Percentiles rank a stretch among this genome's conserved stretches.
Conservation (phyloP, 257 asterid genomes). For the Salvia splendens region DNA sequence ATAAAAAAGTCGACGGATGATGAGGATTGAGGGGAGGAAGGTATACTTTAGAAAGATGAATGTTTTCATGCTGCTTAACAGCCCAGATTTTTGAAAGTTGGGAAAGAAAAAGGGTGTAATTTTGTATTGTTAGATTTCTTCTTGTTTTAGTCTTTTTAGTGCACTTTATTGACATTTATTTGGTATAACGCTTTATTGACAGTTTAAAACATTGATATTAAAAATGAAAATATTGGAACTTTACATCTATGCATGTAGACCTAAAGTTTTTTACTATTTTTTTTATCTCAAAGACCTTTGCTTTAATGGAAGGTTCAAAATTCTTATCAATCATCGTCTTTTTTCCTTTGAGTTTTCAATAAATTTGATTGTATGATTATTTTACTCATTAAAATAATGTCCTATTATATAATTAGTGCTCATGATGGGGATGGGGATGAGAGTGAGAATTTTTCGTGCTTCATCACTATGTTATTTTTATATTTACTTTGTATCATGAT, state of each 20-base stretch:
- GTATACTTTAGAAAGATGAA: slow-evolving; percentile 56
- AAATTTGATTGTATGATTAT: slow-evolving; percentile 43
- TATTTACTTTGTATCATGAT: no score
- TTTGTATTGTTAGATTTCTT: slow-evolving; percentile 35
- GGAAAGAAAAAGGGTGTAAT: slow-evolving; percentile 46
- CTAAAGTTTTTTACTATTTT: slow-evolving; percentile 13
- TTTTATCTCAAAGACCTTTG: slow-evolving; percentile 35
- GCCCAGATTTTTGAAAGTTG: slow-evolving; percentile 73
- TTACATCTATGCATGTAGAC: slow-evolving; percentile 36
- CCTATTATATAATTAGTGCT: slow-evolving; percentile 13
- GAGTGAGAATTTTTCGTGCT: background rate
- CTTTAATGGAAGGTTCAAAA: slow-evolving; percentile 65
- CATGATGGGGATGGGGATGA: background rate
- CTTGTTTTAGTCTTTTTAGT: slow-evolving; percentile 64
- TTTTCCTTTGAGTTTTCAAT: slow-evolving; percentile 42
- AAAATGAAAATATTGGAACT: slow-evolving; percentile 30
- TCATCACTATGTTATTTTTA: background rate
- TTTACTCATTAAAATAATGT: slow-evolving; percentile 27
- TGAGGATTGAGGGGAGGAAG: slow-evolving; percentile 37
- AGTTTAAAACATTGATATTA: slow-evolving; percentile 40
- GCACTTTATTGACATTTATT: slow-evolving; percentile 74
- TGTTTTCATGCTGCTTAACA: slow-evolving; percentile 71
- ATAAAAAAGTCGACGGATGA: slow-evolving; percentile 38
- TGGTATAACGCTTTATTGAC: slow-evolving; percentile 59
- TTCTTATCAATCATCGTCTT: slow-evolving; percentile 53